phyloP scores from a whole-genome alignment of 768 basidiomycete species.

The Suillus weaverae region DNA sequence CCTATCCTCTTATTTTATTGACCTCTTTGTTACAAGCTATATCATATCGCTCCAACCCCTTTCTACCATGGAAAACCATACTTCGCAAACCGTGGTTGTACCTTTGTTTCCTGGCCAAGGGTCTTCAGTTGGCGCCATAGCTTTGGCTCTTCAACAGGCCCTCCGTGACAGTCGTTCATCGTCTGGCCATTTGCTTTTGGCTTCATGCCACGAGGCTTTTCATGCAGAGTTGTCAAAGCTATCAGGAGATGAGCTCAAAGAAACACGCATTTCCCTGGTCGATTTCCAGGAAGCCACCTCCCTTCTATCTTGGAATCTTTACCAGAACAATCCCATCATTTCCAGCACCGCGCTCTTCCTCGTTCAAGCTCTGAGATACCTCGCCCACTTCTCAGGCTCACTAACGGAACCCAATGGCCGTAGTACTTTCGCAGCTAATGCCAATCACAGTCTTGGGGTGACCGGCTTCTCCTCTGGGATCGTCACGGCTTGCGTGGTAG shows the following conservation, averaged over 20 bases:
- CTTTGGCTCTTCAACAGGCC: conserved; percentile 38
- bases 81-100: conserved; percentile 24
- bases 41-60: neutral
- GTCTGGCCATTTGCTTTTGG: conserved; percentile 44
- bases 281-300: conserved; percentile 45
- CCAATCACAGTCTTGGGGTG: conserved; percentile 36
- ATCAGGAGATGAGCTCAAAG: conserved; percentile 35
- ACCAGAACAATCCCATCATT: conserved; percentile 47
- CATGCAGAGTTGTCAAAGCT: conserved; percentile 48
- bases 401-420: conserved; percentile 10
- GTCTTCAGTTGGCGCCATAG: conserved; percentile 33
- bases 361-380: conserved; percentile 52
- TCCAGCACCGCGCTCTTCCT: conserved; percentile 51
- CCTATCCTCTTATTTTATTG: neutral
- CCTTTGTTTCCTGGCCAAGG: conserved; percentile 64
- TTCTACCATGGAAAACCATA: neutral
- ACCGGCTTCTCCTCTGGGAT: conserved; percentile 61
- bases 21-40: neutral
- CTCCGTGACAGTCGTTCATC: conserved; percentile 42
- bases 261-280: conserved; percentile 38
- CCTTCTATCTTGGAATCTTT: conserved; percentile 41
- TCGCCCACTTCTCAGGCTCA: conserved; percentile 38
- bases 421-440: conserved; percentile 35
- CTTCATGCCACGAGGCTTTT: conserved; percentile 52
- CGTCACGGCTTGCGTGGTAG: conserved; percentile 52